Conservation (phyloP, 345 rosid genomes). For the Jatropha curcas region DNA sequence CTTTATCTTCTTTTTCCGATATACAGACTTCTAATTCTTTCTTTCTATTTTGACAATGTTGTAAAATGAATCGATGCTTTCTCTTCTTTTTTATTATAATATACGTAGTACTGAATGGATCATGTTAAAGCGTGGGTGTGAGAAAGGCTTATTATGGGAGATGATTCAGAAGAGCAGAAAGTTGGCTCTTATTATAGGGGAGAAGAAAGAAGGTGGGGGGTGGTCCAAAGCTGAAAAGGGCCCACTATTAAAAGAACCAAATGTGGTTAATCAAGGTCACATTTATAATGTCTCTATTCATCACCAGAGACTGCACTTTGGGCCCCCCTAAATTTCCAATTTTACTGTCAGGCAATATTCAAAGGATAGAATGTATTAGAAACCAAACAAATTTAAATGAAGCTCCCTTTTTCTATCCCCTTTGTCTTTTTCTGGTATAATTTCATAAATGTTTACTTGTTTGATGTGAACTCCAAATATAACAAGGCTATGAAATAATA, state of each 20-base stretch:
- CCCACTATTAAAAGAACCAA: constrained; percentile 1
- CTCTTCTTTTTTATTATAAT: too few species aligned
- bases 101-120: not conserved
- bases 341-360: constrained; percentile 25
- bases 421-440: constrained; percentile 6
- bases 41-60: not conserved
- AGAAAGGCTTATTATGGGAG: not conserved
- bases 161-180: constrained; percentile 8
- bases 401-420: not conserved
- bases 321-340: constrained; percentile 18
- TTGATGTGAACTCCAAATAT: too few species aligned
- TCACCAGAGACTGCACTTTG: constrained; percentile 19
- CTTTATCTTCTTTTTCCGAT: not conserved
- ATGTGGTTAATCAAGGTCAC: constrained; percentile 22
- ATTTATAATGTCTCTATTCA: constrained; percentile 1
- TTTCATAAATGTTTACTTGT: too few species aligned
- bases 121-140: not conserved
- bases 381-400: constrained; percentile 12
- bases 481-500: too few species aligned
- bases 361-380: constrained; percentile 11
- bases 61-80: not conserved
- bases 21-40: not conserved
- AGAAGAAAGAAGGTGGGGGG: not conserved
- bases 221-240: constrained; percentile 16
- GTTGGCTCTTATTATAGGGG: constrained; percentile 16